Evolutionary conservation across 805 yeast genomes (phyloP).

Genomic region (Kluyveromyces wickerhamii): DNA sequence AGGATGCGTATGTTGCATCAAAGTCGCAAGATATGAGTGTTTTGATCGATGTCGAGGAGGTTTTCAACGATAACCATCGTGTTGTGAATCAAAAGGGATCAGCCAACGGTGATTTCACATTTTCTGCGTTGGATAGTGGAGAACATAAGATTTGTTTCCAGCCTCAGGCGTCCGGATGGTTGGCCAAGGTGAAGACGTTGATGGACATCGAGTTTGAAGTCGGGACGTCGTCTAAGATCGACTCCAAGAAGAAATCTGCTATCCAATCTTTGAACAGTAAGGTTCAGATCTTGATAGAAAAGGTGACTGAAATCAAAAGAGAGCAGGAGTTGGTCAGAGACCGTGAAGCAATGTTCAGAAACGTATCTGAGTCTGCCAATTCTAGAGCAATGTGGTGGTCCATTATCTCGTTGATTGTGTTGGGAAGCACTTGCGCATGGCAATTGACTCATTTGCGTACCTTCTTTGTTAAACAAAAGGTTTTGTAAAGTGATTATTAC

Average conservation of each 20-base stretch:
- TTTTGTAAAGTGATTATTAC: conserved; percentile 17
- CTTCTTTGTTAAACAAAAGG: conserved; percentile 72
- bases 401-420: conserved; percentile 52
- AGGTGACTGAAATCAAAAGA: conserved; percentile 51
- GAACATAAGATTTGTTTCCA: conserved; percentile 69
- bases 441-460: conserved; percentile 67
- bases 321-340: conserved; percentile 66
- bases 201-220: conserved; percentile 57
- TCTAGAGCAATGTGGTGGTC: conserved; percentile 69
- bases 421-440: conserved; percentile 62
- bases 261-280: conserved; percentile 49
- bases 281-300: conserved; percentile 47
- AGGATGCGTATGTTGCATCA: conserved; percentile 30
- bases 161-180: conserved; percentile 50
- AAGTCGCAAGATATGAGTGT: conserved; percentile 32
- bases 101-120: conserved; percentile 62
- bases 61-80: conserved; percentile 69
- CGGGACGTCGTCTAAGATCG: conserved; percentile 59
- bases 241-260: conserved; percentile 55
- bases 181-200: conserved; percentile 49
- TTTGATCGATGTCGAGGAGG: conserved; percentile 46
- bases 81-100: conserved; percentile 63
- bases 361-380: conserved; percentile 62
- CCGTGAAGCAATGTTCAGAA: conserved; percentile 66
- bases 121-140: conserved; percentile 67